Evolutionary conservation across 129 eudicot genomes (phyloP).

Genomic region (Lactuca saligna): DNA sequence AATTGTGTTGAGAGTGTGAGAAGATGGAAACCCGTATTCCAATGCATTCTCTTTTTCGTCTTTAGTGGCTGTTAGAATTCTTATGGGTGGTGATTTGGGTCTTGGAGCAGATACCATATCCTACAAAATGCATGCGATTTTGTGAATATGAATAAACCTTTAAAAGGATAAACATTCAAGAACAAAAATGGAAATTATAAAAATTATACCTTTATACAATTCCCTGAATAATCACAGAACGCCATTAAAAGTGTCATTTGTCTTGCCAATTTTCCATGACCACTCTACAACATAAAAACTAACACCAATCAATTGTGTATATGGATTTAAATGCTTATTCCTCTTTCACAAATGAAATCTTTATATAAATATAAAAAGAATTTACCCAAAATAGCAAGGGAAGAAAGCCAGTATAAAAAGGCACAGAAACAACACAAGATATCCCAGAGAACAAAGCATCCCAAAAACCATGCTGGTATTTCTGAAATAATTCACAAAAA

Average conservation of each 20-base stretch:
- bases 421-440: slow-evolving; percentile 98
- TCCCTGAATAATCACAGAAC: slow-evolving; percentile 88
- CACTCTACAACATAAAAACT: slow-evolving; percentile 65
- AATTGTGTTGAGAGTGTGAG: slow-evolving; percentile 93
- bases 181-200: slow-evolving; percentile 5
- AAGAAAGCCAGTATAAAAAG: slow-evolving; percentile 94
- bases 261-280: slow-evolving; percentile 93
- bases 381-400: slow-evolving; percentile 97
- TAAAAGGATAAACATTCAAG: neutral
- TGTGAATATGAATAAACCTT: neutral
- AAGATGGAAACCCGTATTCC: slow-evolving; percentile 96
- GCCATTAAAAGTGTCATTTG: slow-evolving; percentile 95
- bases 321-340: slow-evolving; percentile 6
- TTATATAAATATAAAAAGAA: slow-evolving; percentile 7
- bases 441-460: slow-evolving; percentile 81
- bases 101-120: slow-evolving; percentile 96
- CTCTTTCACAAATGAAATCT: slow-evolving; percentile 6
- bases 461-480: slow-evolving; percentile 56
- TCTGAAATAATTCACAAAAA: slow-evolving; percentile 56
- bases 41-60: slow-evolving; percentile 94
- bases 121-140: slow-evolving; percentile 37
- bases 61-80: slow-evolving; percentile 78
- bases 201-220: slow-evolving; percentile 72
- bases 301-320: slow-evolving; percentile 11
- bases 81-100: slow-evolving; percentile 83